Percentiles rank a stretch among this genome's conserved stretches.
These are phyloP conservation scores for Clausena lansium DNA, from an alignment of 345 rosid genomes.

Conservation along the genomic window DNA sequence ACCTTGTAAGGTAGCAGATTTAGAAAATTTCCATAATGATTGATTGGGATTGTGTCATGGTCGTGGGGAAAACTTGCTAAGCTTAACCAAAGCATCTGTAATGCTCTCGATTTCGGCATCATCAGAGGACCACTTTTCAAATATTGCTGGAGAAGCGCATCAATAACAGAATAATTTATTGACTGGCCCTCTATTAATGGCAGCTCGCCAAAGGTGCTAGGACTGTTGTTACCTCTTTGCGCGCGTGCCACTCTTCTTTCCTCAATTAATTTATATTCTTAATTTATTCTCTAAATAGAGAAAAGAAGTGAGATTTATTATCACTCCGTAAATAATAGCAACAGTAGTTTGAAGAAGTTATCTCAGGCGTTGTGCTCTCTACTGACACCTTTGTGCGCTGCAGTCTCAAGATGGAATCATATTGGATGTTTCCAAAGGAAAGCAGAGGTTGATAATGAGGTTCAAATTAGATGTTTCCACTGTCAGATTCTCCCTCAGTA, in stretches of 20 bases:
- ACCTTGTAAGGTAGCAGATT: background rate
- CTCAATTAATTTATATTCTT: background rate
- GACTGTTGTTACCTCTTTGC: background rate
- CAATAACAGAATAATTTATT: background rate
- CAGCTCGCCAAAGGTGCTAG: background rate
- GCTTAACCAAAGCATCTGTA: background rate
- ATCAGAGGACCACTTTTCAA: background rate
- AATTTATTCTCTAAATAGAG: background rate
- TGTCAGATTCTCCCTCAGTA: constrained; percentile 7
- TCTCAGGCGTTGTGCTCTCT: background rate
- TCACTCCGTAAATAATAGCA: background rate
- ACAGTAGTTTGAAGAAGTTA: constrained; percentile 13
- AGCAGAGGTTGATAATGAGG: constrained; percentile 91
- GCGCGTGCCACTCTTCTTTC: background rate
- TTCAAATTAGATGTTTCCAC: constrained; percentile 57
- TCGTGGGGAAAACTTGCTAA: background rate
- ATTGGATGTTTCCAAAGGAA: constrained; percentile 74
- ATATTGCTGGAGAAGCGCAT: background rate
- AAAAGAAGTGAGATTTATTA: background rate
- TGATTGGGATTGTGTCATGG: background rate
- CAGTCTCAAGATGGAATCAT: constrained; percentile 88
- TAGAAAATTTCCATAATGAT: background rate
- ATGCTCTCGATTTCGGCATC: background rate
- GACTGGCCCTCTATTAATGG: background rate
- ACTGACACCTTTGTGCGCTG: constrained; percentile 13